Evolutionary conservation across 108 stramenopile species (phyloP).

Genomic region (Cyclotella choctawhatcheeana): DNA sequence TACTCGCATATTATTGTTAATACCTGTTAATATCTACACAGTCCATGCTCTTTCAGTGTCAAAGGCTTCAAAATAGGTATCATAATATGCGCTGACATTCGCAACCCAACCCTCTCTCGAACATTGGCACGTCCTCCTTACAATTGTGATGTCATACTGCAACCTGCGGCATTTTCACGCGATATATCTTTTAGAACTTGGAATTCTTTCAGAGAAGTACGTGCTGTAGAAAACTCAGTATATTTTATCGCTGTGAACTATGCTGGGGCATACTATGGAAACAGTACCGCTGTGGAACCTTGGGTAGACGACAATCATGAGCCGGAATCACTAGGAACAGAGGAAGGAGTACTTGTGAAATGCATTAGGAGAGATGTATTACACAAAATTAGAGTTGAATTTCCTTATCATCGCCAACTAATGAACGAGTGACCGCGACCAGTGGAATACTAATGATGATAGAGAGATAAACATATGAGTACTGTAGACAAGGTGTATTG

Average conservation of each 20-base stretch:
- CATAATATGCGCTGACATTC: constrained; percentile 41
- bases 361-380: constrained; percentile 7
- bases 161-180: constrained; percentile 43
- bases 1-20: background rate
- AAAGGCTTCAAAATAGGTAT: constrained; percentile 29
- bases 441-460: background rate
- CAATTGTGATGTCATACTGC: constrained; percentile 29
- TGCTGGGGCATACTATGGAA: constrained; percentile 35
- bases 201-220: constrained; percentile 45
- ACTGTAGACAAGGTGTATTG: too few species aligned
- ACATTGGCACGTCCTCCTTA: background rate
- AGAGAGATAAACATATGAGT: background rate
- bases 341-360: constrained; percentile 4
- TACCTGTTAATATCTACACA: background rate
- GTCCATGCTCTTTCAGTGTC: constrained; percentile 12
- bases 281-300: constrained; percentile 28
- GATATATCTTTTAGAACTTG: constrained; percentile 44
- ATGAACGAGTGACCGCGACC: background rate
- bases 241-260: constrained; percentile 41
- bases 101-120: constrained; percentile 29
- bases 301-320: constrained; percentile 45
- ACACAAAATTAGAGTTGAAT: background rate
- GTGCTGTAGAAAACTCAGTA: constrained; percentile 45
- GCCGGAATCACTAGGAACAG: background rate
- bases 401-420: constrained; percentile 14